Evolutionary conservation across 768 basidiomycete genomes (phyloP).

Genomic region (Suillus fuscotomentosus): DNA sequence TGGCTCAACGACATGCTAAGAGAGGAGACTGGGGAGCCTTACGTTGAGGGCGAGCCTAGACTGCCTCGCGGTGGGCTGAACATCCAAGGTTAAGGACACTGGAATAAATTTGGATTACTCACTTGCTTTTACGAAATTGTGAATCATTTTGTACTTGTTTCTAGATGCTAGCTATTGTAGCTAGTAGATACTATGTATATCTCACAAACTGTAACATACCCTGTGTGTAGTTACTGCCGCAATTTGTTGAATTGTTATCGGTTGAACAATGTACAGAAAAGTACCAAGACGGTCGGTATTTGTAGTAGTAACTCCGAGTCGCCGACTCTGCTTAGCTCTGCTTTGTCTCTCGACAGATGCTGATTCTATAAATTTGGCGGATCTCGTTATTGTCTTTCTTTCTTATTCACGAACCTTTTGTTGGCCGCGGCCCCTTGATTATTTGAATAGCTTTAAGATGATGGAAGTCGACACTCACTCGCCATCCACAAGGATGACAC

Average conservation of each 20-base stretch:
- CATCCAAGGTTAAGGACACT: conserved; percentile 48
- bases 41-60: conserved; percentile 64
- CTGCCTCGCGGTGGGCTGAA: conserved; percentile 63
- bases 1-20: conserved; percentile 85
- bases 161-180: not conserved
- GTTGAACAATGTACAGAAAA: not conserved
- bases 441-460: not conserved
- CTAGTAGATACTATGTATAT: not conserved
- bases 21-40: conserved; percentile 71
- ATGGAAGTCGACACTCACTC: conserved; percentile 63
- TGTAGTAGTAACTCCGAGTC: not conserved
- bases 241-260: not conserved
- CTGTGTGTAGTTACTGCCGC: not conserved
- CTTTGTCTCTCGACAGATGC: not conserved
- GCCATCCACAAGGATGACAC: conserved; percentile 33
- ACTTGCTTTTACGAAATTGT: not conserved
- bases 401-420: not conserved
- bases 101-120: not conserved
- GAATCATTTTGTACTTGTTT: not conserved
- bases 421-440: not conserved
- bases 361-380: not conserved
- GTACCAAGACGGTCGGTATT: not conserved
- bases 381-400: not conserved
- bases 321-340: not conserved
- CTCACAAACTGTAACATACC: not conserved